Base-by-base conservation (phyloP, 352 stramenopile species). In the Halophytophthora batemanensis region DNA sequence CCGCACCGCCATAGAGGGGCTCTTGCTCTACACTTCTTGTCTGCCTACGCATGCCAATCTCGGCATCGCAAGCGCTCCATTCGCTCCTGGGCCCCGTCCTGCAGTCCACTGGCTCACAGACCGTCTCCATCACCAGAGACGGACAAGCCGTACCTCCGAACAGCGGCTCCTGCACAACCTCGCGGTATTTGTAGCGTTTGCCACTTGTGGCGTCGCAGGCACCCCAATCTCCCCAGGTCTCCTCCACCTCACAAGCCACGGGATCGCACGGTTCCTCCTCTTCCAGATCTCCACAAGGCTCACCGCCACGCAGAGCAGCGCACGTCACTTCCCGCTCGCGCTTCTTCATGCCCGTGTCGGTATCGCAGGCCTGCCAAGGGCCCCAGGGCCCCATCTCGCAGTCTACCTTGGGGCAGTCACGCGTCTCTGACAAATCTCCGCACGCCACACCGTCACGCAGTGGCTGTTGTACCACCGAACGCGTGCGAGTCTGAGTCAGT, bases 21-120 rank as follows among this genome's bases (percentile, higher is more conserved):
- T 56, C 17, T 5, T 65, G 54, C 7, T 52, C 64, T 4, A 84
- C 45, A 1, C 44, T 50, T 0, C 77, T 70, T 2, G 50, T 77
- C 2, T 72, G 61, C 2, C 61, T 79, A 0, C 71, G 70, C 19
- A 63, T 47, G 0, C 76, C 76, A 0, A 69, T 77, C 2, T 53
- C 39, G 7, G 67, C 25, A 25, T 87, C 50, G 37, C 76, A 87
- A 1, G 34, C 42, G 2, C 52, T 57, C 63, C 71, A 87, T 22
- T 76, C 56, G 13, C 52, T 66, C 74, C 73, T 85, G 5, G 40
- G 43, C 0, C 63, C 70, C 10, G 77, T 45, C 0, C 34, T 50
- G 50, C 77, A 87, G 36, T 85, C 64, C 10, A 87, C 61, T 0
- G 77, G 77, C 3, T 84, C 72, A 25, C 77, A 85, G 1, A 42